Percentiles rank a stretch among this genome's conserved stretches.
phyloP scores from a whole-genome alignment of 371 early-diverging fungal species.

The Nosema bombycis region DNA sequence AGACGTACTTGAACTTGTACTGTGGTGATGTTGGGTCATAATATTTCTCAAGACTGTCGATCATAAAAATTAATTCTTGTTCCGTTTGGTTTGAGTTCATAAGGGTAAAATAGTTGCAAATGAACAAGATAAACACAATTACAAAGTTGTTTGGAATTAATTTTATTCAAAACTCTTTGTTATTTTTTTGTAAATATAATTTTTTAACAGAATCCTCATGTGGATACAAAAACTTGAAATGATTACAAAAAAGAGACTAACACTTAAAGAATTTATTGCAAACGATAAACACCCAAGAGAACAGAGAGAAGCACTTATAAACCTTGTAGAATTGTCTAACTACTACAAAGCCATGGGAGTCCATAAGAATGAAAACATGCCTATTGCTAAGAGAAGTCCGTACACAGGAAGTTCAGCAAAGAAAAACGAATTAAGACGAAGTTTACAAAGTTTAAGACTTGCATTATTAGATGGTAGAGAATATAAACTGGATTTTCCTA shows the following conservation, averaged over 20 bases:
- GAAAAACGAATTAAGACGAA: conserved; percentile 17
- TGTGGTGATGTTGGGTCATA: conserved; percentile 55
- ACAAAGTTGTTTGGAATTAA: not conserved
- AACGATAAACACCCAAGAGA: conserved; percentile 36
- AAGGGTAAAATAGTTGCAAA: not conserved
- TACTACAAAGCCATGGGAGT: conserved; percentile 34
- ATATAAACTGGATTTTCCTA: conserved; percentile 15
- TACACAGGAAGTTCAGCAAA: conserved; percentile 29
- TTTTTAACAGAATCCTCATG: conserved; percentile 8
- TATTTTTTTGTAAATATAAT: not conserved
- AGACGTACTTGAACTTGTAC: conserved; percentile 64
- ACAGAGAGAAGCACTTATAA: conserved; percentile 43
- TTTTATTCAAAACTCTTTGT: not conserved
- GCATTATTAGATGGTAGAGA: conserved; percentile 41
- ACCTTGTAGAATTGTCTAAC: conserved; percentile 26
- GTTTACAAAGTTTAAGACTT: conserved; percentile 27
- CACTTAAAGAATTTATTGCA: conserved; percentile 47
- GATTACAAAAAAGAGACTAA: conserved; percentile 34
- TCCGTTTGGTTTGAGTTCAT: conserved; percentile 40
- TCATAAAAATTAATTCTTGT: conserved; percentile 45
- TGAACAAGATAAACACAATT: not conserved
- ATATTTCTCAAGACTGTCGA: conserved; percentile 55
- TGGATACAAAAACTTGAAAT: not conserved
- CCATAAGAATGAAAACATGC: conserved; percentile 11
- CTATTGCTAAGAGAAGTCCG: conserved; percentile 12